A percentile compares a stretch with the other conserved stretches of the same genome.
Conservation (phyloP, 208 protist genomes). For the Trypanosoma scelopori region DNA sequence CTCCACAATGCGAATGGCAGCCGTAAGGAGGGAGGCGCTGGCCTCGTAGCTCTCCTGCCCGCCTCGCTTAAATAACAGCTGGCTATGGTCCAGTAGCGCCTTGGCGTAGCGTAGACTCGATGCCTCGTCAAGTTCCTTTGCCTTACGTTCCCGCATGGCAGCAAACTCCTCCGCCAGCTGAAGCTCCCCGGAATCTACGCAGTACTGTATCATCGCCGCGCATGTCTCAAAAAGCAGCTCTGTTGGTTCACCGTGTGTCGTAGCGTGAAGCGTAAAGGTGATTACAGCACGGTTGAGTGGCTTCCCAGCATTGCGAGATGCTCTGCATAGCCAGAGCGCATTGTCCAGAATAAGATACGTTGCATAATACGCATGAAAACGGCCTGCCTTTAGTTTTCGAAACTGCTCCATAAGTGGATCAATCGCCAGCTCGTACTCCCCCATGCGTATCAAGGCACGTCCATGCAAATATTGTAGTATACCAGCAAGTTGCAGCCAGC, state of each 20-base stretch:
- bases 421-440: slow-evolving; percentile 32
- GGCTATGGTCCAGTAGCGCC: slow-evolving; percentile 35
- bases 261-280: slow-evolving; percentile 30
- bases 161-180: slow-evolving; percentile 35
- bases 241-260: slow-evolving; percentile 41
- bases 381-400: slow-evolving; percentile 21
- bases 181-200: slow-evolving; percentile 30
- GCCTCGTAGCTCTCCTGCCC: slow-evolving; percentile 38
- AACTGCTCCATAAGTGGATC: slow-evolving; percentile 34
- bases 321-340: slow-evolving; percentile 29
- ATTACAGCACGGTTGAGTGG: slow-evolving; percentile 35
- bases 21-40: slow-evolving; percentile 36
- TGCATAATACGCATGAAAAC: slow-evolving; percentile 47
- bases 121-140: slow-evolving; percentile 33
- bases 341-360: slow-evolving; percentile 44
- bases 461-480: slow-evolving; percentile 28
- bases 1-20: slow-evolving; percentile 42
- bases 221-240: slow-evolving; percentile 45
- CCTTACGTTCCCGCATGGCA: slow-evolving; percentile 27
- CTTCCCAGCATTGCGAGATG: slow-evolving; percentile 23
- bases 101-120: slow-evolving; percentile 33
- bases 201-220: slow-evolving; percentile 38
- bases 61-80: slow-evolving; percentile 32
- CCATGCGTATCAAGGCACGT: slow-evolving; percentile 30
- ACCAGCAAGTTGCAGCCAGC: slow-evolving; percentile 1